Evolutionary conservation across 768 basidiomycete genomes (phyloP).

Genomic region (Chlorophyllum brunneum): DNA sequence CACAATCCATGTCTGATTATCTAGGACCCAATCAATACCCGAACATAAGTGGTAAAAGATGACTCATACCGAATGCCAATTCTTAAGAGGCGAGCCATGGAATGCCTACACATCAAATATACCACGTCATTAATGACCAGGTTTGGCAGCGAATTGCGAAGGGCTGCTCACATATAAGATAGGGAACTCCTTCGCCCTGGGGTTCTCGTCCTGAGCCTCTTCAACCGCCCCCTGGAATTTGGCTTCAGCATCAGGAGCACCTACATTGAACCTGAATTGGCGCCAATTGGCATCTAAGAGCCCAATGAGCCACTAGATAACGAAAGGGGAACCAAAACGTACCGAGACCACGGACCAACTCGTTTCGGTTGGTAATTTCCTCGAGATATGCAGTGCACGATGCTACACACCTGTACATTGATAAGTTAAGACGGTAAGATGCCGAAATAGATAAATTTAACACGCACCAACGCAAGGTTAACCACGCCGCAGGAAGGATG

Average conservation of each 20-base stretch:
- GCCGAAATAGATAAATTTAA: not conserved
- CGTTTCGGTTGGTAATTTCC: slow-evolving; percentile 51
- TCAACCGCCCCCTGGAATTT: slow-evolving; percentile 48
- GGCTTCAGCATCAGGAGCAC: slow-evolving; percentile 68
- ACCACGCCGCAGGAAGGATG: slow-evolving; percentile 61
- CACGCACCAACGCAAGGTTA: slow-evolving; percentile 55
- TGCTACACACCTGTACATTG: slow-evolving; percentile 55
- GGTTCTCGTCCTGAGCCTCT: slow-evolving; percentile 31
- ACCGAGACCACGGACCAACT: slow-evolving; percentile 54
- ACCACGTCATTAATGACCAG: not conserved
- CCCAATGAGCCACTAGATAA: not conserved
- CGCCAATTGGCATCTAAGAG: slow-evolving; percentile 42
- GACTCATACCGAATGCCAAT: slow-evolving; percentile 64
- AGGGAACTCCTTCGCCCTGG: slow-evolving; percentile 42
- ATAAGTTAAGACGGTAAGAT: not conserved
- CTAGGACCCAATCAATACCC: slow-evolving; percentile 24
- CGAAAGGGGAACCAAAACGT: slow-evolving; percentile 8
- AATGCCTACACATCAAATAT: slow-evolving; percentile 43
- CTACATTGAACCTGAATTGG: slow-evolving; percentile 70
- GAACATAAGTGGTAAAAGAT: not conserved
- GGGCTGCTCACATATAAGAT: slow-evolving; percentile 36
- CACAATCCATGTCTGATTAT: slow-evolving; percentile 73
- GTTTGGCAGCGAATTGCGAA: not conserved
- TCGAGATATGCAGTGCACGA: slow-evolving; percentile 72
- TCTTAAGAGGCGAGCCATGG: slow-evolving; percentile 60